Evolutionary conservation across 2,329 filamentous ascomycete genomes (phyloP), one percentile per base, ranked within the genome.

Genomic region (Knufia petricola): DNA sequence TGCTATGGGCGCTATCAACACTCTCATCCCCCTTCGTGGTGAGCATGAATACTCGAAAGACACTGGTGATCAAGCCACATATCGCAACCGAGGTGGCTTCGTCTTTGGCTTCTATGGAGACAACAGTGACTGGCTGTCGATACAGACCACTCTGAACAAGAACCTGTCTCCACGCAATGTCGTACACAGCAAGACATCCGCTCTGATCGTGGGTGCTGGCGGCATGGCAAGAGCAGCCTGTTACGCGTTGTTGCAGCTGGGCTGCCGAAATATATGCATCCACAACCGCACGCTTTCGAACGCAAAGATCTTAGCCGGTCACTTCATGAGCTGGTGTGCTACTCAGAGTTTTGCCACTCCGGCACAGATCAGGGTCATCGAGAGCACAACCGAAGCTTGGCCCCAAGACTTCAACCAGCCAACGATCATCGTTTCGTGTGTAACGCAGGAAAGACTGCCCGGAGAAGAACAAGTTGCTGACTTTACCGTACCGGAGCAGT

Each of bases 211-310:
- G 53, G 77, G 77, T 8, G 75, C 76, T n/a, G 77, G 77, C 37
- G 85, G 85, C 4, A 89, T 89, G 84, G 85, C 83, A 7, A 75
- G 85, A 51, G 84, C 85, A 2, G 82, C 84, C 1, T 77, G 87
- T 2, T 90, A 90, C 57, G 81, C 85, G 1, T 80, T 90, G 76
- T 72, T 89, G 20, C 83, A 85, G 57, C 71, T 89, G 6, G 85
- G 85, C 2, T 84, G 87, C 42, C 78, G 79, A 51, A 84, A 85
- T 55, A 84, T 90, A 41, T 81, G 84, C 55, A 76, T 90, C 19
- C 81, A 78, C 62, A 89, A 90, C 58, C 74, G 85, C 23, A 88
- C 84, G 0, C 53, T 73, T 1, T 69, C 72, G n/a, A 82, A 82
- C 44, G 84, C 85, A 0, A 72, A 81, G 48, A 78, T 75, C 31